phyloP scores from a whole-genome alignment of 2,329 filamentous ascomycete genomes.

The Arthrinium puccinioides region DNA sequence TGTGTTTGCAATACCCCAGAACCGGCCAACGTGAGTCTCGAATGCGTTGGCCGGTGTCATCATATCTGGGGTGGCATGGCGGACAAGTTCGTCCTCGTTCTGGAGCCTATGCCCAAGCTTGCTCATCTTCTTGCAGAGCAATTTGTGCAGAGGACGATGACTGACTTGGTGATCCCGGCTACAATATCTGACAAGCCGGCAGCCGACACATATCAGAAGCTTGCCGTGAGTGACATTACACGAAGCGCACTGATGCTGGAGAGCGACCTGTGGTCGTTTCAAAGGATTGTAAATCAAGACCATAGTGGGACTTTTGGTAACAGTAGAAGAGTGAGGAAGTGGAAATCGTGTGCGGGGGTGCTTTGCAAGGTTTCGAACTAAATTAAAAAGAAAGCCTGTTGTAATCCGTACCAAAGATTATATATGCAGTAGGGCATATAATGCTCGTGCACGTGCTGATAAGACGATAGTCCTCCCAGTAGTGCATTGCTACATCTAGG shows the following conservation, averaged over 20 bases:
- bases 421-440: no score
- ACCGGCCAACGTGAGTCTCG: slow-evolving; percentile 28
- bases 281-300: background rate
- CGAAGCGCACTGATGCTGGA: slow-evolving; percentile 8
- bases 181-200: slow-evolving; percentile 38
- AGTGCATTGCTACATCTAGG: no score
- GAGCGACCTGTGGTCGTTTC: slow-evolving; percentile 6
- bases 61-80: slow-evolving; percentile 18
- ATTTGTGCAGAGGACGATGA: slow-evolving; percentile 30
- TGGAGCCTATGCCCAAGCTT: slow-evolving; percentile 19
- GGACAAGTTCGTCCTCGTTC: slow-evolving; percentile 29
- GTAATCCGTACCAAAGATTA: no score
- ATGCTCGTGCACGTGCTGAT: no score
- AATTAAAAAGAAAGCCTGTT: no score
- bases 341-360: no score
- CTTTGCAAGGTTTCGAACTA: no score
- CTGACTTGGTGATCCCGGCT: slow-evolving; percentile 31
- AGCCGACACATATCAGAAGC: slow-evolving; percentile 32
- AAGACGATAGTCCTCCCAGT: no score
- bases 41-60: slow-evolving; percentile 26
- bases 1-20: slow-evolving; percentile 33
- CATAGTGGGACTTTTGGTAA: no score
- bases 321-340: no score
- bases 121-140: slow-evolving; percentile 29
- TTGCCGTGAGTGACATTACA: slow-evolving; percentile 7